Evolutionary conservation across 495 filamentous ascomycete genomes (phyloP), one percentile per base, ranked within the genome.

Genomic region (Penicillium lividum): DNA sequence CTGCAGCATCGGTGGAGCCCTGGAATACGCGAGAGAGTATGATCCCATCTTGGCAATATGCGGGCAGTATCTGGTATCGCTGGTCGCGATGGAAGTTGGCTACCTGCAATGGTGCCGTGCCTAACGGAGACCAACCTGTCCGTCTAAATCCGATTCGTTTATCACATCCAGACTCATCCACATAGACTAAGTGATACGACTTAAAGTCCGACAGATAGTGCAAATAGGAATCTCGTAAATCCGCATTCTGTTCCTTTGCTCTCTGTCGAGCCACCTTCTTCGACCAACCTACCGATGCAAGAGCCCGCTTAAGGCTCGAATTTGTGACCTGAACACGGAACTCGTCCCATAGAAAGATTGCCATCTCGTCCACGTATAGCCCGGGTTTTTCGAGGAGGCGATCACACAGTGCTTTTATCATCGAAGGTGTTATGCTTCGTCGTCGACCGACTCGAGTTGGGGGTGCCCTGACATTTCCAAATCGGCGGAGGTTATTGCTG

Each of bases 161-260:
- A n/a, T n/a, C n/a, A n/a, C n/a, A n/a, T n/a, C n/a, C n/a, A n/a
- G n/a, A n/a, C n/a, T n/a, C n/a, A n/a, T n/a, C n/a, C n/a, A n/a
- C n/a, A n/a, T n/a, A n/a, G n/a, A 25, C 34, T 44, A 44, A 25
- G 8, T 44, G 42, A 44, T 54, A 31, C 10, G n/a, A 54, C 36
- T 42, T 13, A 33, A 54, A 54, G 25, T 54, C 36, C 15, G 38
- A 74, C 15, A 74, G 29, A 7, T 61, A 64, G 58, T 74, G 48
- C n/a, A 68, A 33, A 45, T 77, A 75, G 4, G 64, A 58, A 44
- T 74, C 67, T 46, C 66, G 69, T 22, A 77, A 31, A 58, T 76
- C 70, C 13, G 62, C 47, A 54, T 74, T 73, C 34, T 64, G 58
- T 52, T 61, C 66, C 48, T 68, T 55, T 0, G 55, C 60, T 40